Evolutionary conservation across 257 asterid genomes (phyloP), one percentile per base, ranked within the genome.

Genomic region (Oldenlandia corymbosa): DNA sequence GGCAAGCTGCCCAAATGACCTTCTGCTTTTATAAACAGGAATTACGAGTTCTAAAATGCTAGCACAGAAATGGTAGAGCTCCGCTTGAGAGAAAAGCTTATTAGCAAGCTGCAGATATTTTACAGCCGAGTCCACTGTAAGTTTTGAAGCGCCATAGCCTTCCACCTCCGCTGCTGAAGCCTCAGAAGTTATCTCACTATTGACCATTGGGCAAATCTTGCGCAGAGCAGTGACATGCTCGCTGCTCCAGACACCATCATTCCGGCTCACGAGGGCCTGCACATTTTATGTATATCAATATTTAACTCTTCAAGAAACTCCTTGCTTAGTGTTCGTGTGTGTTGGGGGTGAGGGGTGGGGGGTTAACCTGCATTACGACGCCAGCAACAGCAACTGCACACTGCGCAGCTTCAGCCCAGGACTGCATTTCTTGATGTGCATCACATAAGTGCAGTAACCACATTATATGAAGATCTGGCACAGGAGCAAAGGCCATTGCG

Each of bases 381-480:
- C 99, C 99, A 69, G 99, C 97, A 71, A 93, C 99, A 78, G 95
- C 99, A 62, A 90, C 97, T 70, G 97, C 99, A 76, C 99, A 93
- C 75, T 93, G 86, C 11, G 99, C 99, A 66, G 99, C 97, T 84
- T 93, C 99, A 79, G 97, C 99, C 99, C 99, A 93, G 62, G 99
- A 93, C 73, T 90, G 97, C 99, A 93, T 93, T 82, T 93, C 99
- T 79, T 93, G 99, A 87, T 93, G 99, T 8, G 99, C 99, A 71
- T 93, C 99, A 48, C 99, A 93, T 52, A 93, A 81, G 75, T 93
- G 99, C 73, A 90, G 76, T 70, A 93, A 72, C 99, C 99, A 93
- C 99, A 93, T 93, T 64, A 93, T 93, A 73, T 93, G 97, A 61
- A 93, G 97, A 83, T 93, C 99, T 9, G 99, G 99, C 48, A 93